Base-by-base conservation (phyloP, 176 grass and related monocot genomes). In the Eragrostis curvula region DNA sequence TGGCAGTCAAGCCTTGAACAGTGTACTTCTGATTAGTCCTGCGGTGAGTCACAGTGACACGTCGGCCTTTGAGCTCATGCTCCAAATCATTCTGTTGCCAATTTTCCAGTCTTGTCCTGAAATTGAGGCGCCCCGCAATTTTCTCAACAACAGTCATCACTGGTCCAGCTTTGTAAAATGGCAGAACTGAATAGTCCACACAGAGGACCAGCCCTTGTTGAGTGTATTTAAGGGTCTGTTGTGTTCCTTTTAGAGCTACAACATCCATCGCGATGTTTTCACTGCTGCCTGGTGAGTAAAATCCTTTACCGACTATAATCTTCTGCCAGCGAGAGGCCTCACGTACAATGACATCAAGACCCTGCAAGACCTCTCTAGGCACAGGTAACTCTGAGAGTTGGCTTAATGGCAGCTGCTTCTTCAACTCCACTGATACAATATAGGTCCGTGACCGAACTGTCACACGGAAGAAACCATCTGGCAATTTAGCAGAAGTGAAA, bases 331-430 rank as follows among this genome's bases (percentile, higher is more conserved):
- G n/a, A 32, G 85, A 93, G 40, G 87, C 87, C 72, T 85, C 84
- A 10, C 88, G 78, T 40, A 93, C 81, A 85, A 90, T 75, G 49
- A 90, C 82, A 81, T 90, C 86, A 80, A 93, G 78, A 42, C 77
- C 88, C 44, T 93, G 85, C 57, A 90, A 90, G 45, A 93, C 75
- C 71, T 93, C 91, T 73, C 88, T 79, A 66, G 85, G 85, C n/a
- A 90, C 82, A 57, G 91, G 81, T 29, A 83, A 64, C 43, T 87
- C 73, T 6, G 69, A 85, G 15, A 90, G 71, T 56, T 90, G 88
- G 70, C 53, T 90, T 30, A 93, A 60, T 32, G 85, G 74, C 58
- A 90, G 20, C 39, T 85, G 60, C 78, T 85, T 93, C 71, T 74
- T 90, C 18, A 93, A 81, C 53, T 87, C 81, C 15, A 93, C 66